A percentile compares a stretch with the other conserved stretches of the same genome.
Conservation (phyloP, 306 rosid genomes). For the Fragaria iinumae region DNA sequence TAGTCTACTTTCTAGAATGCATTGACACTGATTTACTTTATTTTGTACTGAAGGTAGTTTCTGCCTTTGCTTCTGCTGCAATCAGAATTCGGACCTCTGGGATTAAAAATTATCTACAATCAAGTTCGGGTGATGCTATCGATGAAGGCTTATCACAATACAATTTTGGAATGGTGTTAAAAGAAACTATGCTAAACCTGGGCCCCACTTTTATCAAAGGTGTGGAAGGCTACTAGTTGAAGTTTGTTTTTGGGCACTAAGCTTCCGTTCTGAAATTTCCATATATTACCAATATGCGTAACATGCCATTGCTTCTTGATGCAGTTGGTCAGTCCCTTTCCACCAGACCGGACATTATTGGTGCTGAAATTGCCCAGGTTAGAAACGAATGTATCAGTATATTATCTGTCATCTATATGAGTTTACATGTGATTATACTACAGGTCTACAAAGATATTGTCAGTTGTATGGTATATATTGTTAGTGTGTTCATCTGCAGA, state of each 20-base stretch:
- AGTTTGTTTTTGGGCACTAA: constrained; percentile 5
- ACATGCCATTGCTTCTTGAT: constrained; percentile 61
- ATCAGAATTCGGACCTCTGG: constrained; percentile 65
- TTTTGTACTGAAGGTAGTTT: constrained; percentile 62
- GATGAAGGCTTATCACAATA: constrained; percentile 58
- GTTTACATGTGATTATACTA: background rate
- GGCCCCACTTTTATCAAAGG: constrained; percentile 99
- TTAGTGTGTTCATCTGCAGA: background rate
- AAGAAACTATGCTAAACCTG: constrained; percentile 81
- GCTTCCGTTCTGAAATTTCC: constrained; percentile 11
- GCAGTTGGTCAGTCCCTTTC: constrained; percentile 99
- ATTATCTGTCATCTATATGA: constrained; percentile 12
- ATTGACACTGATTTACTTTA: constrained; percentile 26
- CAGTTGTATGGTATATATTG: background rate
- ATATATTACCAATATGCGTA: constrained; percentile 44
- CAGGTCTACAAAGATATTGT: background rate
- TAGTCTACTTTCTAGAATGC: constrained; percentile 8
- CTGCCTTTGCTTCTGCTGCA: constrained; percentile 72
- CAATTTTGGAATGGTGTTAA: constrained; percentile 69
- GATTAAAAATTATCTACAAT: constrained; percentile 41
- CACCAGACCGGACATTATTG: constrained; percentile 96
- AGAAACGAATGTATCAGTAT: constrained; percentile 10
- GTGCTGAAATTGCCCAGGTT: constrained; percentile 91
- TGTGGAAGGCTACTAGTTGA: constrained; percentile 33
- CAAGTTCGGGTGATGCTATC: constrained; percentile 35